phyloP scores from a whole-genome alignment of 106 monocot genomes.

The Dactylorhiza incarnata region DNA sequence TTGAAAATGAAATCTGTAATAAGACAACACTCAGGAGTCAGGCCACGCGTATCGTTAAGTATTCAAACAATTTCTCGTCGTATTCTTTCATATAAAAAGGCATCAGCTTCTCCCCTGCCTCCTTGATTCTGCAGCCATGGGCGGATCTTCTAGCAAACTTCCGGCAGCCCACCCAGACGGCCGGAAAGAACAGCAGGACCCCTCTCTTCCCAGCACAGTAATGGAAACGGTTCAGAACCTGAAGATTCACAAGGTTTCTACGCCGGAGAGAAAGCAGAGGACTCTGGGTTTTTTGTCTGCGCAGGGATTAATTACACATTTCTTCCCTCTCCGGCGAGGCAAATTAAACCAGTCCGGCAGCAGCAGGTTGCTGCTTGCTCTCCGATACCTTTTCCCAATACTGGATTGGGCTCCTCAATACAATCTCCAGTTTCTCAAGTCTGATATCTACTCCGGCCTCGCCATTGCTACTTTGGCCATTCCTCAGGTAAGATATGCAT shows the following conservation, averaged over 20 bases:
- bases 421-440: conserved; percentile 44
- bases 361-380: conserved; percentile 35
- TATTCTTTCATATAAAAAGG: too few relatives aligned
- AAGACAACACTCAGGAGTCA: too few relatives aligned
- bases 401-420: conserved; percentile 73
- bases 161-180: too few relatives aligned
- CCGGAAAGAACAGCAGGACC: too few relatives aligned
- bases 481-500: conserved; percentile 35
- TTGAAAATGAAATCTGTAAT: too few relatives aligned
- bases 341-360: conserved; percentile 29
- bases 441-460: conserved; percentile 63
- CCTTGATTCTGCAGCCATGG: too few relatives aligned
- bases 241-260: conserved; percentile 35
- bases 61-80: too few relatives aligned
- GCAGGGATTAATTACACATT: conserved; percentile 42
- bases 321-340: conserved; percentile 79
- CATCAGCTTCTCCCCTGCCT: too few relatives aligned
- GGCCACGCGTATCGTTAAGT: too few relatives aligned
- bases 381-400: conserved; percentile 75
- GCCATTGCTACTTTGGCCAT: conserved; percentile 85
- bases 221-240: too few relatives aligned
- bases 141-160: too few relatives aligned
- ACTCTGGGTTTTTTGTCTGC: conserved; percentile 24
- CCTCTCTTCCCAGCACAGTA: too few relatives aligned
- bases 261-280: conserved; percentile 34